phyloP scores from a whole-genome alignment of 1,284 basidiomycete species.

The Ganoderma meredithae region DNA sequence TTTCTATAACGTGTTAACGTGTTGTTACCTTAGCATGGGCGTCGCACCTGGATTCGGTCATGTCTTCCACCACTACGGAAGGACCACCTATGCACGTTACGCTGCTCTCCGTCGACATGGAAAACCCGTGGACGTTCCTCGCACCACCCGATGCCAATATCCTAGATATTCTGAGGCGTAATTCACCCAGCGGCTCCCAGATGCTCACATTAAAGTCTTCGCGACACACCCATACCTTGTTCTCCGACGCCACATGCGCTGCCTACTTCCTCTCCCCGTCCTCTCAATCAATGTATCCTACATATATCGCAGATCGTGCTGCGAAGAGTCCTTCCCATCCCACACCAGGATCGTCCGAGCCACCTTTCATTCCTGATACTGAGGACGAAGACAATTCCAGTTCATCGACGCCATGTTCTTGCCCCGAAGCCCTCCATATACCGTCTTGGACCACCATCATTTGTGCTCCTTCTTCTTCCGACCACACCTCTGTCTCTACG shows the following conservation, averaged over 20 bases:
- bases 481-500: slow-evolving; percentile 55
- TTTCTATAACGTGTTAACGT: slow-evolving; percentile 10
- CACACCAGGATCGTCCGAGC: slow-evolving; percentile 27
- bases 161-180: slow-evolving; percentile 23
- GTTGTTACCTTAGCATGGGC: slow-evolving; percentile 67
- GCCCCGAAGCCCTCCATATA: slow-evolving; percentile 55
- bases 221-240: slow-evolving; percentile 33
- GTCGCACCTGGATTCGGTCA: slow-evolving; percentile 51
- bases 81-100: slow-evolving; percentile 60
- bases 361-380: slow-evolving; percentile 39
- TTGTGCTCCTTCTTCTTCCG: slow-evolving; percentile 51
- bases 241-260: slow-evolving; percentile 48
- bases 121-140: slow-evolving; percentile 58
- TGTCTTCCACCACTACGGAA: slow-evolving; percentile 42
- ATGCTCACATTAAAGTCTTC: slow-evolving; percentile 26
- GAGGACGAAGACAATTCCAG: slow-evolving; percentile 40
- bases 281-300: slow-evolving; percentile 45
- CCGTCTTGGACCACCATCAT: slow-evolving; percentile 58
- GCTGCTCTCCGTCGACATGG: slow-evolving; percentile 62
- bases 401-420: background rate
- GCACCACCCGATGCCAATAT: slow-evolving; percentile 25
- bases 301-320: slow-evolving; percentile 34
- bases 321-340: slow-evolving; percentile 24
- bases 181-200: slow-evolving; percentile 23
- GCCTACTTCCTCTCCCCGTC: slow-evolving; percentile 59